Percentiles rank a stretch among this genome's conserved stretches.
Conservation (phyloP, 768 basidiomycete species). For the Mrakia frigida region DNA sequence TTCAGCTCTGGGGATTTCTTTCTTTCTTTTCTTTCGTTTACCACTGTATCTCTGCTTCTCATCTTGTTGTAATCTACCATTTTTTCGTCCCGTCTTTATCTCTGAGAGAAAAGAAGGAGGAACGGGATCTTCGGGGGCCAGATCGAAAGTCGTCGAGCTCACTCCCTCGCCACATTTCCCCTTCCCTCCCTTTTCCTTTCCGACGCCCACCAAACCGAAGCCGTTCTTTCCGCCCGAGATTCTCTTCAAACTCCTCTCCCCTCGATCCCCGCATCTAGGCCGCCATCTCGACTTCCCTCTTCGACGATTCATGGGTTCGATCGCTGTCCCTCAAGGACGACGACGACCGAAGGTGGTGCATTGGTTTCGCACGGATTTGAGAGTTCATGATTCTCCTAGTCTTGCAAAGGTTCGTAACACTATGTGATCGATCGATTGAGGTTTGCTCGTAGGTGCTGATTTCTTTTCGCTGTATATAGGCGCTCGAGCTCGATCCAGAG, state of each 20-base stretch:
- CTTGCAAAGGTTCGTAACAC: conserved; percentile 37
- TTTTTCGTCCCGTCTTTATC: too few relatives aligned
- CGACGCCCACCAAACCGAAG: too few relatives aligned
- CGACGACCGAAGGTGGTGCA: conserved; percentile 38
- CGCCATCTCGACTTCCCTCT: not conserved
- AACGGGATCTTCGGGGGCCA: too few relatives aligned
- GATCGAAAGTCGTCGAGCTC: too few relatives aligned
- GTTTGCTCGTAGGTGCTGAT: too few relatives aligned
- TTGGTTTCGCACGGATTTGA: conserved; percentile 47
- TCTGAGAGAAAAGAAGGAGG: too few relatives aligned
- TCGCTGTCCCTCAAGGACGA: not conserved
- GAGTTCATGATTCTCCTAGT: conserved; percentile 43
- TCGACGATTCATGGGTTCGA: not conserved
- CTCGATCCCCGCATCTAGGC: not conserved
- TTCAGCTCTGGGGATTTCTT: not conserved
- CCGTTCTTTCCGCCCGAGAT: not conserved
- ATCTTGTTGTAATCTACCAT: too few relatives aligned
- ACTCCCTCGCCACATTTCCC: too few relatives aligned
- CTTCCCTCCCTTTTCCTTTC: too few relatives aligned
- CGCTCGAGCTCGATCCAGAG: conserved; percentile 19
- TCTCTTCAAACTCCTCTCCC: not conserved
- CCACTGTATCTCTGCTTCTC: too few relatives aligned
- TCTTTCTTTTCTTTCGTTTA: too few relatives aligned
- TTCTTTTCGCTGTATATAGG: not conserved
- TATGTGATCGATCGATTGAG: too few relatives aligned